phyloP scores from a whole-genome alignment of 257 asterid genomes.

The Plantago ovata region DNA sequence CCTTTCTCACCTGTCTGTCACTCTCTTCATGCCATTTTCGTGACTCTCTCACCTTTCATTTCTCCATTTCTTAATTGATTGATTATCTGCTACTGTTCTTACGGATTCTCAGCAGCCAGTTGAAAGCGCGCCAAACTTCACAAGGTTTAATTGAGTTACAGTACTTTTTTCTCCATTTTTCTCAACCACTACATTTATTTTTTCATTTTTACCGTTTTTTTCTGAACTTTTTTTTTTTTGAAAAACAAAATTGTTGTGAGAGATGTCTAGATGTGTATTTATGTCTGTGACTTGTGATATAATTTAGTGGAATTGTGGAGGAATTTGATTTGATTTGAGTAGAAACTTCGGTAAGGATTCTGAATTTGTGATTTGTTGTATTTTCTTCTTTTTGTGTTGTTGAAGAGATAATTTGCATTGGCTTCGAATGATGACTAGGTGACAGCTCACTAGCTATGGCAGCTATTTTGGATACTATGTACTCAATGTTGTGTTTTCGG shows the following conservation, averaged over 20 bases:
- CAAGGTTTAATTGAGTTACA: too few relatives aligned
- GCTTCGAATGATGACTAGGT: constrained; percentile 17
- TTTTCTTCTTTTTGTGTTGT: background rate
- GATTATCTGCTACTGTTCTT: too few relatives aligned
- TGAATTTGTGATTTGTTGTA: background rate
- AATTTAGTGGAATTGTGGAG: constrained; percentile 17
- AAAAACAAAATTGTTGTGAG: too few relatives aligned
- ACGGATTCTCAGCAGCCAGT: too few relatives aligned
- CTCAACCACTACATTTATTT: too few relatives aligned
- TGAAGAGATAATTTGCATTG: constrained; percentile 8
- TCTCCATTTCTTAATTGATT: background rate
- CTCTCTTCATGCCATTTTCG: constrained; percentile 23
- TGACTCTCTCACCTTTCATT: constrained; percentile 46
- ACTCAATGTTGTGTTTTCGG: constrained; percentile 18
- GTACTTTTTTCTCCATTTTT: too few relatives aligned
- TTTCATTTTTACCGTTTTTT: too few relatives aligned
- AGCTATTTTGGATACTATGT: constrained; percentile 18
- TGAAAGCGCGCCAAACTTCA: too few relatives aligned
- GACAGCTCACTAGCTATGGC: constrained; percentile 16
- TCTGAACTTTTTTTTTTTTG: too few relatives aligned
- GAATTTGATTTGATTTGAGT: constrained; percentile 15
- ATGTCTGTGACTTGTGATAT: constrained; percentile 24
- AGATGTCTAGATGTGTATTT: background rate
- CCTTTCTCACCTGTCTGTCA: background rate
- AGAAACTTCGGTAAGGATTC: constrained; percentile 12